phyloP scores from a whole-genome alignment of 345 rosid species.

The Laguncularia racemosa region DNA sequence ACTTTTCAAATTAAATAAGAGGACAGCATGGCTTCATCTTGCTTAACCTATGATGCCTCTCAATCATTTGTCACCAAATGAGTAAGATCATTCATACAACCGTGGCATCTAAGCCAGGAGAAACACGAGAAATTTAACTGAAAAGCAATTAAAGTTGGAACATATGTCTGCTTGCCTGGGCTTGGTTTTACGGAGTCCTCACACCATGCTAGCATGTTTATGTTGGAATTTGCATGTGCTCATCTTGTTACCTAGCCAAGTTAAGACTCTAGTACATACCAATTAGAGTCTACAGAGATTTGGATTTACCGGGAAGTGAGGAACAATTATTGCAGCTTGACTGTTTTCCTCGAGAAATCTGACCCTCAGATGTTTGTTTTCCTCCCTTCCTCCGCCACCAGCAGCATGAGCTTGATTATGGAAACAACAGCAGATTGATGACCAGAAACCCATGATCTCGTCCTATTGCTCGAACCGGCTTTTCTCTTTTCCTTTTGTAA shows the following conservation, averaged over 20 bases:
- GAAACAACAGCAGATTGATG: slow-evolving; percentile 25
- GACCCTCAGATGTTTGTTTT: slow-evolving; percentile 1
- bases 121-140: too few relatives aligned
- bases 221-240: too few relatives aligned
- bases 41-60: too few relatives aligned
- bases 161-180: too few relatives aligned
- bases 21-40: too few relatives aligned
- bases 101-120: too few relatives aligned
- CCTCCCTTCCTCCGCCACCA: neutral
- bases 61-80: too few relatives aligned
- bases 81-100: too few relatives aligned
- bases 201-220: too few relatives aligned
- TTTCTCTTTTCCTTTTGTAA: neutral
- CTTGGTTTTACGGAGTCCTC: too few relatives aligned
- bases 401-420: slow-evolving; percentile 1
- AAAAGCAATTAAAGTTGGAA: too few relatives aligned
- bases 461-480: neutral
- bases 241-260: neutral
- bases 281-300: slow-evolving; percentile 11
- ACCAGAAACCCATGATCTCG: slow-evolving; percentile 16
- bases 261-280: neutral
- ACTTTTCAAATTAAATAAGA: too few relatives aligned
- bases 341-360: neutral
- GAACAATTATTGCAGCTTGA: slow-evolving; percentile 10
- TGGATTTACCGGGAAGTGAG: slow-evolving; percentile 15